Percentiles rank a stretch among this genome's conserved stretches.
phyloP scores from a whole-genome alignment of 148 eudicot genomes.

The Dysphania ambrosioides region DNA sequence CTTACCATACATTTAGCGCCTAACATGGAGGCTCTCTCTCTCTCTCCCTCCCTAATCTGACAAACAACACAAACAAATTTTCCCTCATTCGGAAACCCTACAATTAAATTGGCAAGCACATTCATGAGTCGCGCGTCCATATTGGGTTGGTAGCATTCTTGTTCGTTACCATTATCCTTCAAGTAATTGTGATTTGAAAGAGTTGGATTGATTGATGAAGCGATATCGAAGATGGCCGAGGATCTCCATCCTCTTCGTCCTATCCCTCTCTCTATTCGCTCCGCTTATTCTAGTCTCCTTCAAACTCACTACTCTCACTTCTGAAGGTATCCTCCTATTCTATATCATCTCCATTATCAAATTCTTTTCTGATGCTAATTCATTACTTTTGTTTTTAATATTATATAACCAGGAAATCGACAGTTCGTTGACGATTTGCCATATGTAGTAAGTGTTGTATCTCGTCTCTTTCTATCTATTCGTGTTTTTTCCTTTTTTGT shows the following conservation, averaged over 20 bases:
- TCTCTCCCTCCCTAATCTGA: conserved; percentile 6
- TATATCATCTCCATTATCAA: background rate
- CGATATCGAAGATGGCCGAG: conserved; percentile 64
- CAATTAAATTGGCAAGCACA: background rate
- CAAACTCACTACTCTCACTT: conserved; percentile 37
- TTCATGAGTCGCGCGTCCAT: too few relatives aligned
- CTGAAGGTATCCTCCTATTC: conserved; percentile 37
- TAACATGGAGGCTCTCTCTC: conserved; percentile 27
- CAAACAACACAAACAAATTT: too few relatives aligned
- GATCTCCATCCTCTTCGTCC: conserved; percentile 81
- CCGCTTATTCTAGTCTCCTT: conserved; percentile 61
- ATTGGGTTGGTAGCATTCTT: background rate
- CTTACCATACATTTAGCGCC: conserved; percentile 21
- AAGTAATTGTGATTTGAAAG: conserved; percentile 8
- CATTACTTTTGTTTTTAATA: background rate
- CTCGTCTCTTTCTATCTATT: conserved; percentile 6
- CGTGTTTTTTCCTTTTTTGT: background rate
- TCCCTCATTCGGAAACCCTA: conserved; percentile 27
- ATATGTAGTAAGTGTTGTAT: conserved; percentile 59
- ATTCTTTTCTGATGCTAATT: background rate
- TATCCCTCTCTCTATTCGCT: conserved; percentile 55
- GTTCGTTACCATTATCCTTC: too few relatives aligned
- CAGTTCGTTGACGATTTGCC: conserved; percentile 63
- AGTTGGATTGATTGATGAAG: conserved; percentile 51
- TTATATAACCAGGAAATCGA: conserved; percentile 38